Percentiles rank a stretch among this genome's conserved stretches.
phyloP scores from a whole-genome alignment of 2,329 filamentous ascomycete species.

The Pyrenochaeta sp. region DNA sequence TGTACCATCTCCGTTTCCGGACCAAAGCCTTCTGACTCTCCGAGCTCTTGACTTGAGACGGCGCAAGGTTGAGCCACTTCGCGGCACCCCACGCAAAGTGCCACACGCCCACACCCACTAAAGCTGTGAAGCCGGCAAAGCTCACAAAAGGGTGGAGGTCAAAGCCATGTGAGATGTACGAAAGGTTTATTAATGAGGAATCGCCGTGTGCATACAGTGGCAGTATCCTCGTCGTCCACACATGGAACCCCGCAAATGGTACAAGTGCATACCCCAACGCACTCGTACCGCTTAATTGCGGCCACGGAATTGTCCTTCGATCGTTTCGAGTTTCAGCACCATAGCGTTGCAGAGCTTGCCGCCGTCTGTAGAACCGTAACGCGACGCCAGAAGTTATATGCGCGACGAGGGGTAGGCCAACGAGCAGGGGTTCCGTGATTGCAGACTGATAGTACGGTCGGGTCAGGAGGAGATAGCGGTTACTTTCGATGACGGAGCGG shows the following conservation, averaged over 20 bases:
- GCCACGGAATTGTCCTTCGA: conserved; percentile 68
- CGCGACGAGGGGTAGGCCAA: conserved; percentile 75
- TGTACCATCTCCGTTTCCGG: conserved; percentile 73
- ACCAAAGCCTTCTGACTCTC: conserved; percentile 60
- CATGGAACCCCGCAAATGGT: conserved; percentile 73
- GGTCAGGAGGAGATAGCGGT: conserved; percentile 88
- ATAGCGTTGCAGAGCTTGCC: conserved; percentile 76
- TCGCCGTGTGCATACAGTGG: conserved; percentile 82
- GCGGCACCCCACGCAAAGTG: conserved; percentile 88
- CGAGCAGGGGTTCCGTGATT: conserved; percentile 79
- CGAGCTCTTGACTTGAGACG: conserved; percentile 61
- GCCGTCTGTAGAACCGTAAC: conserved; percentile 77
- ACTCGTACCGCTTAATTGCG: conserved; percentile 73
- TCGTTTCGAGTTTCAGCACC: conserved; percentile 70
- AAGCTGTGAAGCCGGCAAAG: conserved; percentile 72
- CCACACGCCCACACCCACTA: conserved; percentile 73
- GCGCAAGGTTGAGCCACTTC: conserved; percentile 77
- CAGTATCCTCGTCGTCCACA: conserved; percentile 77
- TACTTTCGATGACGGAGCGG: conserved; percentile 69
- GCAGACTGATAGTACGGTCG: conserved; percentile 88
- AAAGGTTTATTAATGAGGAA: conserved; percentile 83
- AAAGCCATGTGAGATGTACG: conserved; percentile 87
- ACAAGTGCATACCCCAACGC: conserved; percentile 75
- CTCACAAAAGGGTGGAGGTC: conserved; percentile 72
- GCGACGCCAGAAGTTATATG: conserved; percentile 82